Percentiles rank a stretch among this genome's conserved stretches.
These are phyloP conservation scores for Debaryomyces nepalensis DNA, from an alignment of 1,139 yeast species.

Conservation along the genomic window DNA sequence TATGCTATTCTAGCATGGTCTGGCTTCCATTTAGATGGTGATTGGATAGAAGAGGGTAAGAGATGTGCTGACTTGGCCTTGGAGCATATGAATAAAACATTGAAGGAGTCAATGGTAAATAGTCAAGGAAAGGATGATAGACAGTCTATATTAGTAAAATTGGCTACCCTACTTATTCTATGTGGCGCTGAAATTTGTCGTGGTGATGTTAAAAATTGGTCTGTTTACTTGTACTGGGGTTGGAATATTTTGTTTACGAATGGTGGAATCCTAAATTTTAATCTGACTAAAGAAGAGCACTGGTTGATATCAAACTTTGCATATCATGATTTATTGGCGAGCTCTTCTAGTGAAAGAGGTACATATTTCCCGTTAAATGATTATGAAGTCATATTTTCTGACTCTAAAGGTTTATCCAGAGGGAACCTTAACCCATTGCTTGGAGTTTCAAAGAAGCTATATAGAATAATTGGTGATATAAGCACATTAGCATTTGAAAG, in stretches of 20 bases:
- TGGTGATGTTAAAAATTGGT: slow-evolving; percentile 77
- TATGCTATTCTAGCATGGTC: slow-evolving; percentile 80
- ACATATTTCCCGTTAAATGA: slow-evolving; percentile 60
- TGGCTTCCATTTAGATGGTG: slow-evolving; percentile 62
- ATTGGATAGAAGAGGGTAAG: slow-evolving; percentile 48
- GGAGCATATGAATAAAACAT: slow-evolving; percentile 39
- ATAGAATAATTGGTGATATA: slow-evolving; percentile 69
- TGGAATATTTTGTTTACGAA: slow-evolving; percentile 57
- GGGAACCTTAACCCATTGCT: slow-evolving; percentile 67
- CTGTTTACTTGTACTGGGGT: slow-evolving; percentile 62
- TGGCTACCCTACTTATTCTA: slow-evolving; percentile 69
- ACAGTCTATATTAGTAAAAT: slow-evolving; percentile 38
- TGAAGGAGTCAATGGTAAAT: slow-evolving; percentile 12
- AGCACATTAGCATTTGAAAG: slow-evolving; percentile 62
- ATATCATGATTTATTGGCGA: slow-evolving; percentile 76
- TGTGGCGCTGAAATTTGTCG: slow-evolving; percentile 76
- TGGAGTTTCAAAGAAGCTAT: slow-evolving; percentile 73
- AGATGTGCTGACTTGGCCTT: slow-evolving; percentile 53
- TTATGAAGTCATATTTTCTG: slow-evolving; percentile 59
- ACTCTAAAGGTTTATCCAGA: slow-evolving; percentile 34
- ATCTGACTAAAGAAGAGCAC: slow-evolving; percentile 60
- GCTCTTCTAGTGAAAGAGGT: slow-evolving; percentile 59
- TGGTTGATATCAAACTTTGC: slow-evolving; percentile 85
- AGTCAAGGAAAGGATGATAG: slow-evolving; percentile 19
- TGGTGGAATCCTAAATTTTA: slow-evolving; percentile 63